Percentiles rank a stretch among this genome's conserved stretches.
These are phyloP conservation scores for Colletotrichum graminicola DNA, from an alignment of 2,329 filamentous ascomycete genomes.

Conservation along the genomic window DNA sequence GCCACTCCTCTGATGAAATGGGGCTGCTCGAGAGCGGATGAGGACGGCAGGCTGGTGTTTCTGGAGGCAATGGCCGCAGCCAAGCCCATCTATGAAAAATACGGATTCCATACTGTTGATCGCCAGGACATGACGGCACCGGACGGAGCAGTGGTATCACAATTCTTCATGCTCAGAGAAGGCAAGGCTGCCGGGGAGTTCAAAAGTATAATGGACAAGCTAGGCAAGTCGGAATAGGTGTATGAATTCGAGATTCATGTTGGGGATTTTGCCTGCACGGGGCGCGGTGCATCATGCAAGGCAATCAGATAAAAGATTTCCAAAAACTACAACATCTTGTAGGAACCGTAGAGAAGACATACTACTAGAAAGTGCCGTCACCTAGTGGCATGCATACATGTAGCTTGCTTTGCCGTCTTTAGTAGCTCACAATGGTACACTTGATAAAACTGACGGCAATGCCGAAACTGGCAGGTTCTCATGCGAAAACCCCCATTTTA, in stretches of 20 bases:
- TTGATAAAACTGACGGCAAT: too few species aligned
- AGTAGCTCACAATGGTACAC: too few species aligned
- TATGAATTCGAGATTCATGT: accelerated
- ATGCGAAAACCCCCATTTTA: too few species aligned
- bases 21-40: conserved; percentile 61
- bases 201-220: not conserved
- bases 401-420: too few species aligned
- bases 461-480: too few species aligned
- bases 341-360: not conserved
- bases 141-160: conserved; percentile 47
- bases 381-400: too few species aligned
- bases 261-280: not conserved
- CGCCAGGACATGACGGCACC: conserved; percentile 51
- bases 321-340: too few species aligned
- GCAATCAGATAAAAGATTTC: too few species aligned
- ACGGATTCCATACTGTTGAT: conserved; percentile 59
- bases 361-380: too few species aligned
- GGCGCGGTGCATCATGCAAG: too few species aligned
- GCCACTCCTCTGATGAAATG: conserved; percentile 59
- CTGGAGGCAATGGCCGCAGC: conserved; percentile 64
- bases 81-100: conserved; percentile 59
- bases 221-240: not conserved
- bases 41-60: conserved; percentile 57
- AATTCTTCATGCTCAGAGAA: conserved; percentile 54
- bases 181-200: conserved; percentile 25